A percentile compares a stretch with the other conserved stretches of the same genome.
Conservation (phyloP, 140 eudicot genomes). For the Flaveria floridana region DNA sequence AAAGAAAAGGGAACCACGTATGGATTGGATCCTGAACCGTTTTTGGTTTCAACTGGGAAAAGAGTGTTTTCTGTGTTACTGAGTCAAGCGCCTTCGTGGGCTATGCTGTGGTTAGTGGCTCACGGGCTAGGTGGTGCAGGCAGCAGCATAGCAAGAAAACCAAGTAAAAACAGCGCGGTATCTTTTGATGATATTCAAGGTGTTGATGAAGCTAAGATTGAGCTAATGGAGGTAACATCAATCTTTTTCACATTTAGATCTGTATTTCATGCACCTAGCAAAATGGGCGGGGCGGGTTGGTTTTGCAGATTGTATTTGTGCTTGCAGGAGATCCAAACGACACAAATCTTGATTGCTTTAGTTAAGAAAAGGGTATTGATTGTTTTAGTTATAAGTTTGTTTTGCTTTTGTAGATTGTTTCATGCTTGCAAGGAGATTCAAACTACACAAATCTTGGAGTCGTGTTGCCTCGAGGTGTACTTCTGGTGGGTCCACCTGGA, state of each 20-base stretch:
- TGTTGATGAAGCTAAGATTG: constrained; percentile 44
- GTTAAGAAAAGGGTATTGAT: not conserved
- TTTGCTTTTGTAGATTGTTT: constrained; percentile 43
- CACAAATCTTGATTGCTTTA: not conserved
- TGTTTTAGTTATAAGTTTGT: not conserved
- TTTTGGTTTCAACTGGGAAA: constrained; percentile 36
- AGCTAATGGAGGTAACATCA: constrained; percentile 40
- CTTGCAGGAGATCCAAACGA: not conserved
- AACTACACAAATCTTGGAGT: constrained; percentile 52
- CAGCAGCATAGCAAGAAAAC: constrained; percentile 42
- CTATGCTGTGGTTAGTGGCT: constrained; percentile 40
- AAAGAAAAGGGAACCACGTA: constrained; percentile 42
- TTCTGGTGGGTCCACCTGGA: constrained; percentile 63
- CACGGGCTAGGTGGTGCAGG: constrained; percentile 46
- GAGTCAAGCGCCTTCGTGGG: constrained; percentile 50
- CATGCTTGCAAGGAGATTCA: constrained; percentile 55
- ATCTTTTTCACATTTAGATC: not conserved
- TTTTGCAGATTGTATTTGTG: not conserved
- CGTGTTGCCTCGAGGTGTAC: constrained; percentile 49
- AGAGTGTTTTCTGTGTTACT: constrained; percentile 32
- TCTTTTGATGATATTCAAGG: constrained; percentile 48
- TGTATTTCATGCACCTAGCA: not conserved
- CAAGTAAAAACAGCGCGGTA: constrained; percentile 33
- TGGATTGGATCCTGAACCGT: constrained; percentile 42
- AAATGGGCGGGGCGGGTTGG: not conserved